Conservation (phyloP, 345 rosid genomes). For the Populus simonii region DNA sequence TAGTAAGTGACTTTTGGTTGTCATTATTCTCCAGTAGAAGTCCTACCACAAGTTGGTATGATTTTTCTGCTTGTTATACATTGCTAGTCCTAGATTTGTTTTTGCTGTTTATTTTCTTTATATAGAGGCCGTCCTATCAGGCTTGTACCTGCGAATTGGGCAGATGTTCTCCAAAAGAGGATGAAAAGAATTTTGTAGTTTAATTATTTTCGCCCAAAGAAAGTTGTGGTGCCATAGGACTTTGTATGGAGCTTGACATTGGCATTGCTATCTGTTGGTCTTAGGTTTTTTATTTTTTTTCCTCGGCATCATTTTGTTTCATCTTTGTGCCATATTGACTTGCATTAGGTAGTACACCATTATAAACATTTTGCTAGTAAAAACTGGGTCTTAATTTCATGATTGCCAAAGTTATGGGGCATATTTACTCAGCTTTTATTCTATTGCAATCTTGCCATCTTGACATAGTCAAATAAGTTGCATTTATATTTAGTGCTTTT, state of each 20-base stretch:
- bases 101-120: not conserved
- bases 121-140: not conserved
- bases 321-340: not conserved
- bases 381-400: not conserved
- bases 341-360: not conserved
- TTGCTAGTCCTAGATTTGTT: not conserved
- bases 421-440: not conserved
- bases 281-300: not conserved
- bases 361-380: not conserved
- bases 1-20: not conserved
- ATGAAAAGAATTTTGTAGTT: not conserved
- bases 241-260: not conserved
- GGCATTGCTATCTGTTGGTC: too few species aligned
- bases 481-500: too few species aligned
- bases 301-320: not conserved
- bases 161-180: not conserved
- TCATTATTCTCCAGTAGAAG: not conserved
- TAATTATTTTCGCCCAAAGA: not conserved
- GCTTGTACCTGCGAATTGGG: not conserved
- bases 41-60: not conserved
- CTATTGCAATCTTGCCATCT: not conserved
- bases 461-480: too few species aligned
- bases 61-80: not conserved
- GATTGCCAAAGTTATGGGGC: not conserved
- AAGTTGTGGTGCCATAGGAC: not conserved